phyloP scores from a whole-genome alignment of 768 basidiomycete genomes.

The Psilocybe azurescens region DNA sequence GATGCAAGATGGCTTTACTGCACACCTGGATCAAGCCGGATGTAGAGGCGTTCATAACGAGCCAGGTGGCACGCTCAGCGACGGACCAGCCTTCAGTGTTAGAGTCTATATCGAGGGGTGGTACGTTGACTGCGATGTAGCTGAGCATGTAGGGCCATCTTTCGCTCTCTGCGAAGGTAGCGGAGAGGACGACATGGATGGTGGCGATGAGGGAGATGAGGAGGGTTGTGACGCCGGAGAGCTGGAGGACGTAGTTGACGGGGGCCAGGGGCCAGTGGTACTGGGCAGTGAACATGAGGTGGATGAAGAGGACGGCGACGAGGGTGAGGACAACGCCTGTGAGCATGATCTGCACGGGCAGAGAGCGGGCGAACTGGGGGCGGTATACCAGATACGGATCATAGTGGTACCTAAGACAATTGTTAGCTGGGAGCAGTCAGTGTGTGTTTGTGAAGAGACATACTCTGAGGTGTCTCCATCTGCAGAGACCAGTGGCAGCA shows the following conservation, averaged over 20 bases:
- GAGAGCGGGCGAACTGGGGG: conserved; percentile 83
- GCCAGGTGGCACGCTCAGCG: conserved; percentile 77
- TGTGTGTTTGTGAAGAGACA: neutral
- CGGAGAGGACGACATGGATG: conserved; percentile 72
- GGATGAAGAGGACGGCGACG: conserved; percentile 83
- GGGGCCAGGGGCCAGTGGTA: conserved; percentile 96
- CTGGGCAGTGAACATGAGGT: conserved; percentile 93
- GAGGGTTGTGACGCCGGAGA: conserved; percentile 82
- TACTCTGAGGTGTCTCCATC: conserved; percentile 7
- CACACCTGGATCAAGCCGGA: conserved; percentile 86
- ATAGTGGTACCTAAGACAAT: conserved; percentile 6
- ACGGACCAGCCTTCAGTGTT: conserved; percentile 58
- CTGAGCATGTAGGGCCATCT: conserved; percentile 96
- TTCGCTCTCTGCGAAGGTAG: conserved; percentile 63
- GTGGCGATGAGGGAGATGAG: conserved; percentile 81
- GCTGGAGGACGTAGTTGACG: conserved; percentile 89
- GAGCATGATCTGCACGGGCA: conserved; percentile 90
- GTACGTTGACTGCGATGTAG: conserved; percentile 85
- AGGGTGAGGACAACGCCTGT: conserved; percentile 87
- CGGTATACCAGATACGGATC: conserved; percentile 84
- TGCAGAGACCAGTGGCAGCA: conserved; percentile 1
- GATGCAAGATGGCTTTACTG: neutral
- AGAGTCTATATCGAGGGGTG: conserved; percentile 48
- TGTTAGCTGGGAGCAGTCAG: neutral
- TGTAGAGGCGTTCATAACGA: conserved; percentile 85